Base-by-base conservation (phyloP, 2,329 filamentous ascomycete genomes). In the Mycosphaerella sp. region DNA sequence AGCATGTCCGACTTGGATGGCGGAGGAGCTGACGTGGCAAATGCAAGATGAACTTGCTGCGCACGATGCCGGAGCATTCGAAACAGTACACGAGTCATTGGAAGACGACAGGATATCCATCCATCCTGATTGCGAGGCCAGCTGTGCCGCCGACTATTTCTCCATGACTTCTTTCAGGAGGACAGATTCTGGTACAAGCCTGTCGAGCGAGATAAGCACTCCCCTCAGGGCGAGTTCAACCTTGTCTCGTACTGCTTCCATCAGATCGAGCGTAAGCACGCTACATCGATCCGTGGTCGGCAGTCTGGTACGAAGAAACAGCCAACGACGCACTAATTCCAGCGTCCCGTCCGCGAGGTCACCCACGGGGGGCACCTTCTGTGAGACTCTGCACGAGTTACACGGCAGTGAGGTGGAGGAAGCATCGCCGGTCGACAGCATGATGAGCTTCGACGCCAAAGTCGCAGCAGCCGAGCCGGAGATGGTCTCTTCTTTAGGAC, bases 121-220 rank as follows among this genome's bases (percentile, higher is more conserved):
- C 8, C 68, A 73, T 42, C 75, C 75, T 2, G 75, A 78, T 46
- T 78, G 75, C 55, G 71, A 76, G 48, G 70, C 68, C 21, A 70
- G 74, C 39, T 72, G 70, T 63, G 67, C 61, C 51, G 64, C 58
- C 58, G 70, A 64, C 43, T 70, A 66, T 55, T 69, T 71, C 56
- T 56, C 63, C 10, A 55, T 58, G 45, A 57, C 57, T n/a, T 36
- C 56, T n/a, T 41, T 61, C n/a, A 62, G 60, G 6, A 45, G 62
- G 7, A 54, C 56, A n/a, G 51, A 53, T 2, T 58, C 59, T 6
- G 55, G 62, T 31, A 26, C 53, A 21, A 55, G 51, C 41, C 38
- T 64, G 31, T 55, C 53, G 42, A 57, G 60, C 45, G 50, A 60
- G 36, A 58, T 60, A 21, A 53, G 48, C n/a, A 55, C 59, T 39